Base-by-base conservation (phyloP, 257 asterid genomes). In the Misopates orontium region DNA sequence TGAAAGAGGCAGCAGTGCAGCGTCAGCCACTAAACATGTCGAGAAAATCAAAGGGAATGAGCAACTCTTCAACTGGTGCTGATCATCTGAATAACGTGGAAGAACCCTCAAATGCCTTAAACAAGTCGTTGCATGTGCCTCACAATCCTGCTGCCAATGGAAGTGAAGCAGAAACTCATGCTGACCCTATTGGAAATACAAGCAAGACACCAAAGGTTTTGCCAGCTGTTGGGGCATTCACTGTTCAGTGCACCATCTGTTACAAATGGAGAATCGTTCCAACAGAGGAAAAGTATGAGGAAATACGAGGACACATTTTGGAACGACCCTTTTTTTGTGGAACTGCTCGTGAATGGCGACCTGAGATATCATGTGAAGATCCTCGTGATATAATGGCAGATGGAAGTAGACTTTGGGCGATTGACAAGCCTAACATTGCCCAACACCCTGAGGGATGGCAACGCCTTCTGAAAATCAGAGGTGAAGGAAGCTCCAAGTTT, bases 391-490 rank as follows among this genome's bases (percentile, higher is more conserved):
- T 92, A 42, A 67, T 54, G 5, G 96, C 84, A 77, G 95, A 89
- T 72, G 91, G 85, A 31, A 85, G 87, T 67, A 79, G 96, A 80
- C 86, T 83, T 66, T 92, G 98, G 98, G 98, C 96, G 8, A 85
- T 92, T 66, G 97, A 92, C 74, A 92, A 84, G 53, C 97, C 97
- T 39, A 84, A 66, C 72, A 89, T 92, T 67, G 80, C 94, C 68
- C 87, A 70, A 58, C 91, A 96, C 15, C 98, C 97, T 55, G 77
- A 82, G 16, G 96, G 97, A 16, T 89, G 97, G 97, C 81, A 92
- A 75, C 82, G 91, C 17, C 82, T 87, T 72, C 70, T 92, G 60
- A 81, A 84, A 72, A 78, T 89, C 69, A 87, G 97, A 79, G 84
- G 82, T 39, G 95, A 82, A 84, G 95, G 96, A 60, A 73, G 96